Evolutionary conservation across 345 rosid genomes (phyloP).

Genomic region (Syzygium aqueum): DNA sequence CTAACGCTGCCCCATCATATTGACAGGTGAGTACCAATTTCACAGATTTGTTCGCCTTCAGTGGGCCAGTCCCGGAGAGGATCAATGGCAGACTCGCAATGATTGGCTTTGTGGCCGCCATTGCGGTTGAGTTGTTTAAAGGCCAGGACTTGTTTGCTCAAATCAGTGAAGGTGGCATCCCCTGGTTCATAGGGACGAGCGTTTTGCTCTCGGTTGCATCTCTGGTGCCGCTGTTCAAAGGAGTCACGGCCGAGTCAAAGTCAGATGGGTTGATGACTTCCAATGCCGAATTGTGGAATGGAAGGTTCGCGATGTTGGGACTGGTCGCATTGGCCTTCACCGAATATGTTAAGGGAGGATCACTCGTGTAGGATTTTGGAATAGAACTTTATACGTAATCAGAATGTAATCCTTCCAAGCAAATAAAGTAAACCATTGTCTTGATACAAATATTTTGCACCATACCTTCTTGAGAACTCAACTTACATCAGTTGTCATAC

Average conservation of each 20-base stretch:
- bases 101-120: conserved; percentile 72
- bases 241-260: conserved; percentile 46
- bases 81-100: conserved; percentile 80
- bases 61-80: conserved; percentile 92
- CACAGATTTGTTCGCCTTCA: conserved; percentile 53
- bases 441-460: neutral
- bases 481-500: neutral
- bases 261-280: conserved; percentile 62
- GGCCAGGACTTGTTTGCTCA: conserved; percentile 63
- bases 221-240: conserved; percentile 43
- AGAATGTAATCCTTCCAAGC: neutral
- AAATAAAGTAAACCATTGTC: neutral
- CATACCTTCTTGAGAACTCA: neutral
- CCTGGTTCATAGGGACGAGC: conserved; percentile 52
- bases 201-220: conserved; percentile 57
- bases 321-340: conserved; percentile 70
- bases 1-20: neutral
- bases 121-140: conserved; percentile 54
- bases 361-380: neutral
- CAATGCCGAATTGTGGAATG: conserved; percentile 78
- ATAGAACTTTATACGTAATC: neutral
- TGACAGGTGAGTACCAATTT: conserved; percentile 43
- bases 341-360: conserved; percentile 60
- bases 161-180: conserved; percentile 46
- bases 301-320: conserved; percentile 76